Evolutionary conservation across 768 basidiomycete species (phyloP), one percentile per base, ranked within the genome.

Genomic region (Leccinum longicurvipes): DNA sequence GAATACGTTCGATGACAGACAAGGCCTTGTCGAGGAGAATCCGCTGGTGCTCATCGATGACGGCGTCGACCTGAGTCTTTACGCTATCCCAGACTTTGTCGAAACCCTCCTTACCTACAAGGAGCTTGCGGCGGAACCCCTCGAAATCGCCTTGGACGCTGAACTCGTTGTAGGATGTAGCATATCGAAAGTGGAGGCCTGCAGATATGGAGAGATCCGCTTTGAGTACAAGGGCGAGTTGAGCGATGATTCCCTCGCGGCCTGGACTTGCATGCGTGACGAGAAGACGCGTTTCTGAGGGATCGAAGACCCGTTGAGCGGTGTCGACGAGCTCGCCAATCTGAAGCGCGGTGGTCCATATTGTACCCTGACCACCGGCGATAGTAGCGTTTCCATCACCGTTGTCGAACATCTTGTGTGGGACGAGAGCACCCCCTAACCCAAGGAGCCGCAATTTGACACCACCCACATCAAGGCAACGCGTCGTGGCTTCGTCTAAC

Each of bases 271-370:
- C 89, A 67, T 98, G 96, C 0, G 92, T 90, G 64, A 99, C 79
- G 59, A 99, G 85, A 17, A 99, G 77, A 64, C 97, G 90, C 50
- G 96, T 98, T 74, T 99, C 97, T 21, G 91, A 82, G 25, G 83
- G 83, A 71, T 99, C 97, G 68, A 84, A 94, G 50, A 95, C 93
- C 59, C 93, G 84, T 69, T 96, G 92, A 0, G 97, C 93, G 3
- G 95, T 98, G 72, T 98, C 97, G 47, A 98, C 89, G 50, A 99
- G 88, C 72, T 99, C 96, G 56, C 97, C 97, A 39, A 99, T 91
- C 72, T 99, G 97, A 24, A 99, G 82, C 5, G 93, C 91, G 0
- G 96, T 98, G 0, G 93, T 91, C 97, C 97, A 99, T 87, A 98
- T 96, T 19, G 95, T 98, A 28, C 97, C 97, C 66, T 93, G 89